These are phyloP conservation scores for Colletotrichum viniferum DNA, from an alignment of 2,329 filamentous ascomycete genomes.

Conservation along the genomic window DNA sequence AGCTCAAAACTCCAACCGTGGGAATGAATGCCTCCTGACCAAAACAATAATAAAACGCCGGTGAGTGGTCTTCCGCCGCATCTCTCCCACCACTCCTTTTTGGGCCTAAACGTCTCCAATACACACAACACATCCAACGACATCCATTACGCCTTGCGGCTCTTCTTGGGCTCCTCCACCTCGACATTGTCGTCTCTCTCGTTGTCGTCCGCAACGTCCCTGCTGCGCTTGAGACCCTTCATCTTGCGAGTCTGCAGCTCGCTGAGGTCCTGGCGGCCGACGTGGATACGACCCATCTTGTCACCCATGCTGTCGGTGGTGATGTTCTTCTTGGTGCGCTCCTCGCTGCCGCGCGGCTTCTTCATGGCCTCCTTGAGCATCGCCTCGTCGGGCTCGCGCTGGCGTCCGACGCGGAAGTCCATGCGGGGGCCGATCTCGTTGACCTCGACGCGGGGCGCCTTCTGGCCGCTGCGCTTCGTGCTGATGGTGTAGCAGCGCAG, in stretches of 20 bases:
- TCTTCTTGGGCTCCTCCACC: conserved; percentile 27
- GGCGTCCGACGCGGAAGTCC: conserved; percentile 85
- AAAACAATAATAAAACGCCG: conserved; percentile 15
- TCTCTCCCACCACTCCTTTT: conserved; percentile 2
- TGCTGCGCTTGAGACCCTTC: conserved; percentile 92
- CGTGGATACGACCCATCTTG: conserved; percentile 92
- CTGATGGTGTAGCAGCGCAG: conserved; percentile 84
- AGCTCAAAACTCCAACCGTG: conserved; percentile 22
- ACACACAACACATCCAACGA: not conserved
- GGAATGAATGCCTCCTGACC: conserved; percentile 19
- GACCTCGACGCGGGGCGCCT: conserved; percentile 86
- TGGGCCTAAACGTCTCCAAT: not conserved
- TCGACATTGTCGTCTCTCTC: conserved; percentile 53
- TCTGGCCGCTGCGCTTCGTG: conserved; percentile 86
- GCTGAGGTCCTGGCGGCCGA: conserved; percentile 86
- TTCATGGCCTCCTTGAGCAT: conserved; percentile 90
- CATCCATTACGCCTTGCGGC: conserved; percentile 13
- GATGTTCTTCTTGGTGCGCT: conserved; percentile 95
- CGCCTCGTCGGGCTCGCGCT: conserved; percentile 76
- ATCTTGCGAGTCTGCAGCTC: conserved; percentile 96
- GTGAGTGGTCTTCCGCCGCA: conserved; percentile 13
- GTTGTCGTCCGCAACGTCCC: conserved; percentile 62
- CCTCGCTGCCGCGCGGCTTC: conserved; percentile 76
- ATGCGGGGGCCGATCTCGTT: conserved; percentile 96
- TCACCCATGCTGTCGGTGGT: conserved; percentile 90